These are phyloP conservation scores for Blastobotrys proliferans DNA, from an alignment of 1,139 yeast genomes.

Conservation along the genomic window DNA sequence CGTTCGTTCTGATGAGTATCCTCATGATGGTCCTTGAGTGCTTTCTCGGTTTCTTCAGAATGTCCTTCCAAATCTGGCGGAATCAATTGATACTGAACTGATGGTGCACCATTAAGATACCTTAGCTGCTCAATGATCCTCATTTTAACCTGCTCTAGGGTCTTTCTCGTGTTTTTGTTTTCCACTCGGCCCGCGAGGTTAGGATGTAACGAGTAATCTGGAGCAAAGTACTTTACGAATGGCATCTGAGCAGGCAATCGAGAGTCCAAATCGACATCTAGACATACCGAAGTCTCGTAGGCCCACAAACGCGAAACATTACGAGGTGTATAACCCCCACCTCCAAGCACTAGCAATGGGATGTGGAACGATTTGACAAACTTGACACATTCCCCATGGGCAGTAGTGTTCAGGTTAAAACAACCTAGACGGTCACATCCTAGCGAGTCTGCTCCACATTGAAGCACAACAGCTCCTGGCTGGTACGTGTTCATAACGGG, in stretches of 20 bases:
- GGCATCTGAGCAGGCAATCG: conserved; percentile 78
- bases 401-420: conserved; percentile 83
- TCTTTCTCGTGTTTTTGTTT: conserved; percentile 80
- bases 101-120: conserved; percentile 84
- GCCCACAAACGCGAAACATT: conserved; percentile 95
- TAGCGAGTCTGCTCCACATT: conserved; percentile 95
- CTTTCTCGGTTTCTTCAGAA: conserved; percentile 57
- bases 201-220: conserved; percentile 88
- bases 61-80: conserved; percentile 81
- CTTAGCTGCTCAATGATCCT: conserved; percentile 80
- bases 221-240: conserved; percentile 84
- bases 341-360: conserved; percentile 89
- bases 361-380: conserved; percentile 81
- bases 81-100: conserved; percentile 85
- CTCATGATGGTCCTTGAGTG: conserved; percentile 24
- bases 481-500: conserved; percentile 78
- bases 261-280: conserved; percentile 70
- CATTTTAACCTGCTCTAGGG: conserved; percentile 72
- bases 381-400: conserved; percentile 93
- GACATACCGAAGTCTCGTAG: conserved; percentile 83
- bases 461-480: conserved; percentile 91
- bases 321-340: conserved; percentile 97
- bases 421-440: conserved; percentile 94
- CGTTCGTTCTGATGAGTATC: conserved; percentile 14
- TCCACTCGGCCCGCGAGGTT: conserved; percentile 83